phyloP scores from a whole-genome alignment of 345 rosid species.

The Zanthoxylum bungeanum region DNA sequence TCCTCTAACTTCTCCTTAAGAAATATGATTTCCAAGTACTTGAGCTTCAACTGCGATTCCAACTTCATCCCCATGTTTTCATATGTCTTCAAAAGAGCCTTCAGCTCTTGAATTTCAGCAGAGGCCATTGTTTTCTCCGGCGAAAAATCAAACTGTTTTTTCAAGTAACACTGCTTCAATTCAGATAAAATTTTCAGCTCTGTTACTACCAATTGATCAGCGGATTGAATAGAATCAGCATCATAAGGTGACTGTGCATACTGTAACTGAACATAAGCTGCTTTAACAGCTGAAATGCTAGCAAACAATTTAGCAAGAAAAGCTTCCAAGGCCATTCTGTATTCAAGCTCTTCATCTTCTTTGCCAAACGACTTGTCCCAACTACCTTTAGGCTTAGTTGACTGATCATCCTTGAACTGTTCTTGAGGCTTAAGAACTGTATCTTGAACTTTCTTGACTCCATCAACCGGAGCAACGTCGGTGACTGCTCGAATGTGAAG shows the following conservation, averaged over 20 bases:
- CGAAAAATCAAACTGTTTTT: constrained; percentile 65
- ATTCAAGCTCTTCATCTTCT: constrained; percentile 36
- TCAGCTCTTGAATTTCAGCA: constrained; percentile 81
- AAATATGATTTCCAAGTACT: constrained; percentile 67
- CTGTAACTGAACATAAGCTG: constrained; percentile 79
- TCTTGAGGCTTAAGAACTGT: constrained; percentile 32
- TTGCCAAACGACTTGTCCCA: constrained; percentile 45
- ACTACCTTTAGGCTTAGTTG: constrained; percentile 16
- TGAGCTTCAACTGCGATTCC: constrained; percentile 69
- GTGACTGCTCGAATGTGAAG: constrained; percentile 50
- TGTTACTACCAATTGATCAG: constrained; percentile 56
- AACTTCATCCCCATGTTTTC: constrained; percentile 64
- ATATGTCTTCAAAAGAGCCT: constrained; percentile 55
- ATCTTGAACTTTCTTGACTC: constrained; percentile 30
- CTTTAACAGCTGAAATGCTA: constrained; percentile 65
- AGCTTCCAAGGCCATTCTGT: constrained; percentile 52
- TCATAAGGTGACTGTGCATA: constrained; percentile 82
- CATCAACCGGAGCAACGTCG: constrained; percentile 61
- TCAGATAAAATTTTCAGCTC: constrained; percentile 74
- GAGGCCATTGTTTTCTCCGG: constrained; percentile 47
- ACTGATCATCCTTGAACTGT: constrained; percentile 32
- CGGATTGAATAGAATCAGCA: constrained; percentile 60
- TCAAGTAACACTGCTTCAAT: constrained; percentile 69
- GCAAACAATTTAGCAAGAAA: constrained; percentile 74
- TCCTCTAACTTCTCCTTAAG: constrained; percentile 65